Conservation (phyloP, 1,139 yeast genomes). For the Casaregolazyma suthepensis region DNA sequence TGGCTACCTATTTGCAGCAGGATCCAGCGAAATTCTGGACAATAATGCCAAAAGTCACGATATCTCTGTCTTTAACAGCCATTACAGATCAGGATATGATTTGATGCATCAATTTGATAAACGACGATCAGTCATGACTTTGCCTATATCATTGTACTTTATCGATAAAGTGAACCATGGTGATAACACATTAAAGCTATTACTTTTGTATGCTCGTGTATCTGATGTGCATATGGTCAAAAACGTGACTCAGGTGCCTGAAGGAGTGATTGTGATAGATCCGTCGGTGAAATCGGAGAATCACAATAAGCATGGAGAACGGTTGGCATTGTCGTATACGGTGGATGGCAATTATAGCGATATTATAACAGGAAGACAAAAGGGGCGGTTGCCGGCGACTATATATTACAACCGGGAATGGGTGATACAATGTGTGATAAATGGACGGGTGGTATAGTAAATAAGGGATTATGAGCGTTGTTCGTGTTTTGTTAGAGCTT, state of each 20-base stretch:
- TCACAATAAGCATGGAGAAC: constrained; percentile 8
- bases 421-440: constrained; percentile 31
- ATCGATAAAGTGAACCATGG: constrained; percentile 12
- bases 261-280: constrained; percentile 13
- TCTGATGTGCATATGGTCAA: constrained; percentile 1
- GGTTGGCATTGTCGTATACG: constrained; percentile 8
- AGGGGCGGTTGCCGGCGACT: constrained; percentile 15
- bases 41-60: constrained; percentile 21
- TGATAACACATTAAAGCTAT: constrained; percentile 11
- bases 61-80: constrained; percentile 18
- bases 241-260: constrained; percentile 4
- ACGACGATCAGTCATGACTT: constrained; percentile 20
- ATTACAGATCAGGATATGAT: constrained; percentile 19
- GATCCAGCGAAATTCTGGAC: constrained; percentile 43
- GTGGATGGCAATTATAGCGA: not conserved
- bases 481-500: too few species aligned
- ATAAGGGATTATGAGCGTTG: too few species aligned
- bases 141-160: constrained; percentile 21
- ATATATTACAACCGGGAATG: constrained; percentile 26
- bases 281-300: constrained; percentile 9
- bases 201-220: constrained; percentile 13
- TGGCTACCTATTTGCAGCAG: constrained; percentile 65
- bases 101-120: constrained; percentile 24
- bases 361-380: constrained; percentile 3
- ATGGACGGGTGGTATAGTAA: constrained; percentile 16